phyloP scores from a whole-genome alignment of 2,329 filamentous ascomycete species.

The Cercospora sp. region DNA sequence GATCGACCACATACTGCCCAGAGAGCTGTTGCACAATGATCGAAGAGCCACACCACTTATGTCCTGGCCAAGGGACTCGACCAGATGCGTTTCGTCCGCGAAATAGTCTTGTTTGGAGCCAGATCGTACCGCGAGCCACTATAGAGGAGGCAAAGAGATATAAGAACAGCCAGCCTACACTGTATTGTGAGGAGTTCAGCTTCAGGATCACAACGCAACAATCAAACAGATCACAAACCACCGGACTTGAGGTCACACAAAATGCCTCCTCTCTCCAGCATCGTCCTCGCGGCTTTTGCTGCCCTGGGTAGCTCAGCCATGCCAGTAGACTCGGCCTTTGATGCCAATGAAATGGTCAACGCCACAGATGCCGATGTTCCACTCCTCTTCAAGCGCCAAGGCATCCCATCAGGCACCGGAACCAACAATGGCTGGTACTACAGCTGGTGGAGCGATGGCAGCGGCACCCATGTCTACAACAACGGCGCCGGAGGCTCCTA shows the following conservation, averaged over 20 bases:
- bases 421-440: slow-evolving; percentile 61
- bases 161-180: background rate
- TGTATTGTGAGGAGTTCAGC: background rate
- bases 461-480: slow-evolving; percentile 53
- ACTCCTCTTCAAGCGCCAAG: background rate
- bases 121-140: background rate
- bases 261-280: background rate
- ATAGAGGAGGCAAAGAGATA: background rate
- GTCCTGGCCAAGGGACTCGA: background rate
- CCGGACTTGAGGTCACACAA: background rate
- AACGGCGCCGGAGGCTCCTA: slow-evolving; percentile 54
- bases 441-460: slow-evolving; percentile 61
- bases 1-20: background rate
- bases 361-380: background rate
- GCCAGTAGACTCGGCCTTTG: background rate
- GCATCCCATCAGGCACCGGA: slow-evolving; percentile 39
- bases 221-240: background rate
- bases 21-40: background rate
- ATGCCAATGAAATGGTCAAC: background rate
- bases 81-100: background rate
- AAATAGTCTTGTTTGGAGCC: background rate
- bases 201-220: background rate
- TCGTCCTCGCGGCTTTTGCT: background rate
- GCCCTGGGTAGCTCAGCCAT: background rate
- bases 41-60: background rate